phyloP scores from a whole-genome alignment of 2,329 filamentous ascomycete species.

The Calonectria pauciramosa region DNA sequence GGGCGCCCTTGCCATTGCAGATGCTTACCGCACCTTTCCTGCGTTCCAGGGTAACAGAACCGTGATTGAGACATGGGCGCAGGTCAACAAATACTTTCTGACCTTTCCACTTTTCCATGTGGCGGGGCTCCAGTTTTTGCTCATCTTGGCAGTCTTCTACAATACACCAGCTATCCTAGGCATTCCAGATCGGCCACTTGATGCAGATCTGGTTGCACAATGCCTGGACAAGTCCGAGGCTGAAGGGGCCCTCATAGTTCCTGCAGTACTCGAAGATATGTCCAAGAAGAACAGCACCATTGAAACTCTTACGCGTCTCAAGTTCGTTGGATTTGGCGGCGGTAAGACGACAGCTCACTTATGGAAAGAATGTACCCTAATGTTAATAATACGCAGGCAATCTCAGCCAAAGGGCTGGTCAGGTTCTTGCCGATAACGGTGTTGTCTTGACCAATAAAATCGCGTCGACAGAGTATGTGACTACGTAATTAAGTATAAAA shows the following conservation, averaged over 20 bases:
- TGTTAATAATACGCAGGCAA: conserved; percentile 46
- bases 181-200: conserved; percentile 51
- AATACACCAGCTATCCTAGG: conserved; percentile 43
- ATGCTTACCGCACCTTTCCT: conserved; percentile 21
- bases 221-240: conserved; percentile 46
- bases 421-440: conserved; percentile 53
- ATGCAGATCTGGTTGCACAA: conserved; percentile 50
- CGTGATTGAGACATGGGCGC: not conserved
- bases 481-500: not conserved
- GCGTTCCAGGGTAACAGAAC: conserved; percentile 19
- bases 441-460: conserved; percentile 54
- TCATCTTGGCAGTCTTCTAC: conserved; percentile 25
- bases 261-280: conserved; percentile 60
- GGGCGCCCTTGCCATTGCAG: conserved; percentile 32
- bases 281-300: conserved; percentile 49
- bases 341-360: conserved; percentile 43
- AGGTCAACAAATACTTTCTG: conserved; percentile 21
- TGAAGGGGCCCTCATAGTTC: conserved; percentile 51
- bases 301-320: conserved; percentile 49
- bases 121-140: conserved; percentile 25
- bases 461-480: conserved; percentile 57
- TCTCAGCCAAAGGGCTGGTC: conserved; percentile 53
- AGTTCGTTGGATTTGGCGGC: conserved; percentile 54
- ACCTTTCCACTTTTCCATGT: conserved; percentile 43
- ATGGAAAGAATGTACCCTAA: not conserved